These are phyloP conservation scores for Hypomontagnella submonticulosa DNA, from an alignment of 495 filamentous ascomycete genomes.

Conservation along the genomic window DNA sequence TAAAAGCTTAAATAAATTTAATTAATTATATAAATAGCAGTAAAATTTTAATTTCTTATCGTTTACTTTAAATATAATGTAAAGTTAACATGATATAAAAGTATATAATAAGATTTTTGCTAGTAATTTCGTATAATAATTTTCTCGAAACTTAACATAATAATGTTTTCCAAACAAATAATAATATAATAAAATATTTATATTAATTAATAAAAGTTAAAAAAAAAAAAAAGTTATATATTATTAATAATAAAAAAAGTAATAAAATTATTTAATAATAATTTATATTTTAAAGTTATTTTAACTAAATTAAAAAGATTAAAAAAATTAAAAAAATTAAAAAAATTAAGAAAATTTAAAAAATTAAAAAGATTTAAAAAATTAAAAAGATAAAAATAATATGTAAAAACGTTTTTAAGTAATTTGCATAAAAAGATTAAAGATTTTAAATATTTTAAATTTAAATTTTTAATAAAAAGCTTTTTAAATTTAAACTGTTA, in stretches of 20 bases:
- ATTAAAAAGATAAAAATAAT: not conserved
- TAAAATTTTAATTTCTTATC: too few species aligned
- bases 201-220: not conserved
- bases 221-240: not conserved
- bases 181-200: too few species aligned
- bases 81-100: too few species aligned
- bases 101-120: too few species aligned
- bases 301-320: not conserved
- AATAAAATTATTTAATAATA: not conserved
- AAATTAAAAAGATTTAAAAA: not conserved
- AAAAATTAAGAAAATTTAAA: not conserved
- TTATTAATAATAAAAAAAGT: not conserved
- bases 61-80: too few species aligned
- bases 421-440: too few species aligned
- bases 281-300: not conserved
- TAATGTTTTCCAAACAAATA: too few species aligned
- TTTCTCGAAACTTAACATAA: too few species aligned
- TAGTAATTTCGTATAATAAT: too few species aligned
- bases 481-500: conserved; percentile 9
- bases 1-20: too few species aligned
- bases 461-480: conserved; percentile 4
- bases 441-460: not conserved
- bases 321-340: not conserved
- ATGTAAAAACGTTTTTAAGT: too few species aligned
- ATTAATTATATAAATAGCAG: too few species aligned